Base-by-base conservation (phyloP, 768 basidiomycete genomes). In the Harrya chromipes region DNA sequence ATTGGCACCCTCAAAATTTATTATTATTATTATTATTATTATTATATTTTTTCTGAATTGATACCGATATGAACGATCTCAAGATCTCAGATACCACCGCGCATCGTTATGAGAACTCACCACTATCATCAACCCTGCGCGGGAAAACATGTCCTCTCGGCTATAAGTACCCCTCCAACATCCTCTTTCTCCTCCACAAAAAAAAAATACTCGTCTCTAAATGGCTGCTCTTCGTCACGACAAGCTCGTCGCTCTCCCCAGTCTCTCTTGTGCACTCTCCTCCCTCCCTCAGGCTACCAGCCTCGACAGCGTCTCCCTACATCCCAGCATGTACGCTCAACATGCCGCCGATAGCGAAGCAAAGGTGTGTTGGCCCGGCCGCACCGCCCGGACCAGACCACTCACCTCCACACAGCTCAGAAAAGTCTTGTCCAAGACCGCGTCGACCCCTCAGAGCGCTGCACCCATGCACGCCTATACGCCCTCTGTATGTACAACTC, bases 271-370 rank as follows among this genome's bases (percentile, higher is more conserved):
- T 34, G 78, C 83, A 3, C 78, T 90, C 46, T 80, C 84, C 44
- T 73, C 81, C 1, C 75, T 90, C 34, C 85, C 87, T 0, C 79
- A 84, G 57, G 87, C 87, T 9, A 87, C 81, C 59, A 85, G 78
- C 68, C 74, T 90, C 44, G 77, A 80, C 57, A 75, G 74, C 58
- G 76, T 90, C 24, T 71, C 80, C 1, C 71, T 90, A 1, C 87
- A 90, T 67, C 81, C 80, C 1, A 78, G 73, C 60, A 82, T 85
- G 83, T 85, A 84, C 61, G 80, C 82, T 1, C 78, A 80, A 49
- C 78, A 80, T 31, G 80, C 81, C 29, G 80, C 82, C 5, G 81
- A 87, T 66, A 87, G 87, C 58, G 82, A 89, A 68, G 85, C 84
- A 35, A 87, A 89, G 79, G 87, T 87, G 1, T 3, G 33, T 33